Evolutionary conservation across 495 filamentous ascomycete species (phyloP).

Genomic region (Ascodesmis nigricans): DNA sequence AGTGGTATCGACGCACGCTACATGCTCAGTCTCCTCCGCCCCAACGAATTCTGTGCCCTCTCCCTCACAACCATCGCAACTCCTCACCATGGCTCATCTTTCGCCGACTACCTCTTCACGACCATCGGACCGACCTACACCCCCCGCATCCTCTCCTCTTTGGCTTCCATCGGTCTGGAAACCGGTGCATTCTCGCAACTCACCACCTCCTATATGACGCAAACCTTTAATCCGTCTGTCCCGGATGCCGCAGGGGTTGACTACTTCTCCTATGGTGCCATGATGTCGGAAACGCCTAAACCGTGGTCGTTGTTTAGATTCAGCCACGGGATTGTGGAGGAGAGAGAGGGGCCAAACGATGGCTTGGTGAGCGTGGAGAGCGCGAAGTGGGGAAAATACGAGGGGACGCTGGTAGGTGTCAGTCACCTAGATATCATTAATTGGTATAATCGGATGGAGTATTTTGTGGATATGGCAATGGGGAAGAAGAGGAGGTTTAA

Average conservation of each 20-base stretch:
- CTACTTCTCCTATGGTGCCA: constrained; percentile 85
- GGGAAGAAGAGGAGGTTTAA: constrained; percentile 69
- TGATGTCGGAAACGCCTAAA: no score
- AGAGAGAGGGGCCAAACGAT: constrained; percentile 66
- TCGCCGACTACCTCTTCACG: constrained; percentile 66
- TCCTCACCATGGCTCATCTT: constrained; percentile 65
- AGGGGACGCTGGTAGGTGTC: constrained; percentile 70
- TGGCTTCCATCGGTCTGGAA: constrained; percentile 37
- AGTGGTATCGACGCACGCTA: constrained; percentile 80
- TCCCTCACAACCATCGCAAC: constrained; percentile 76
- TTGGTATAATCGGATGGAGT: constrained; percentile 72
- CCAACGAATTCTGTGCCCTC: constrained; percentile 43
- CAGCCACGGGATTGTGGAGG: constrained; percentile 46
- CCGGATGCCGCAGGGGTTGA: constrained; percentile 53
- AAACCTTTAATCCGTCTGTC: constrained; percentile 60
- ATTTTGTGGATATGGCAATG: constrained; percentile 41
- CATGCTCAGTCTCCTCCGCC: constrained; percentile 65
- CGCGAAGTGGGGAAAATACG: constrained; percentile 74
- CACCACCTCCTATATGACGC: constrained; percentile 56
- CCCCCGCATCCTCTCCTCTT: no score
- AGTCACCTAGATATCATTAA: constrained; percentile 90
- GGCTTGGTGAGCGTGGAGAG: constrained; percentile 78
- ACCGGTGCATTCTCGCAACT: constrained; percentile 71
- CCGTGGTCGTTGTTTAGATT: constrained; percentile 56
- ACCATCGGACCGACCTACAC: constrained; percentile 35